A percentile compares a stretch with the other conserved stretches of the same genome.
phyloP scores from a whole-genome alignment of 2,329 filamentous ascomycete species.

The Calcarisporium arbuscula region DNA sequence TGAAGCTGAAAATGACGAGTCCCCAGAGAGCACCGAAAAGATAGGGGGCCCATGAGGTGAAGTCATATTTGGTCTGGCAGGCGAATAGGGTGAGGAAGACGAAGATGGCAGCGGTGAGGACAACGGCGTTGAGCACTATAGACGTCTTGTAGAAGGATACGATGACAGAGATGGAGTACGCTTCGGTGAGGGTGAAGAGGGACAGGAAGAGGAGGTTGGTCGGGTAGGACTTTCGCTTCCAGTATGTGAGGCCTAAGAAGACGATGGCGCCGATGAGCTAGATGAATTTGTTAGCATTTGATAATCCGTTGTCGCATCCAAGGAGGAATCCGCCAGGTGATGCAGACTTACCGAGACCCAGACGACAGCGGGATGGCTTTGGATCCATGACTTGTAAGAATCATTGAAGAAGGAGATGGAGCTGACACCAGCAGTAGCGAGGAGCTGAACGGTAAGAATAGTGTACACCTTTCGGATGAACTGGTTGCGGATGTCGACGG shows the following conservation, averaged over 20 bases:
- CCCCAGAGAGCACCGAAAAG: conserved; percentile 88
- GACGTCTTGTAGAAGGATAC: conserved; percentile 81
- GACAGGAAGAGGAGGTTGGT: conserved; percentile 89
- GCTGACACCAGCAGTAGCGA: conserved; percentile 76
- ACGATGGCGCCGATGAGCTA: conserved; percentile 72
- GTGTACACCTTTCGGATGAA: conserved; percentile 97
- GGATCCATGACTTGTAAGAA: conserved; percentile 80
- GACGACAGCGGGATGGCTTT: conserved; percentile 75
- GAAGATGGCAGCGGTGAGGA: conserved; percentile 82
- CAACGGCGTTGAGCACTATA: conserved; percentile 83
- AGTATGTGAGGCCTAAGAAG: conserved; percentile 84
- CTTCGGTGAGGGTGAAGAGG: conserved; percentile 85
- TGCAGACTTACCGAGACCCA: conserved; percentile 61
- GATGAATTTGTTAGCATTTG: conserved; percentile 13
- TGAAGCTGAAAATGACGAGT: conserved; percentile 86
- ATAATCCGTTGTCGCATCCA: background rate
- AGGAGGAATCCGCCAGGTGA: background rate
- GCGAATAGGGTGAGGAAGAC: conserved; percentile 79
- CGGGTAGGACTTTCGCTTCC: conserved; percentile 93
- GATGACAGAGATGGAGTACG: conserved; percentile 87
- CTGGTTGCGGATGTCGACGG: conserved; percentile 91
- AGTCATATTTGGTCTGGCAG: conserved; percentile 97
- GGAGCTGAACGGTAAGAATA: conserved; percentile 90
- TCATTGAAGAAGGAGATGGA: conserved; percentile 78
- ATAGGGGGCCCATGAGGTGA: conserved; percentile 95